These are phyloP conservation scores for Suhomyces panamericanus DNA, from an alignment of 1,139 yeast genomes.

Conservation along the genomic window DNA sequence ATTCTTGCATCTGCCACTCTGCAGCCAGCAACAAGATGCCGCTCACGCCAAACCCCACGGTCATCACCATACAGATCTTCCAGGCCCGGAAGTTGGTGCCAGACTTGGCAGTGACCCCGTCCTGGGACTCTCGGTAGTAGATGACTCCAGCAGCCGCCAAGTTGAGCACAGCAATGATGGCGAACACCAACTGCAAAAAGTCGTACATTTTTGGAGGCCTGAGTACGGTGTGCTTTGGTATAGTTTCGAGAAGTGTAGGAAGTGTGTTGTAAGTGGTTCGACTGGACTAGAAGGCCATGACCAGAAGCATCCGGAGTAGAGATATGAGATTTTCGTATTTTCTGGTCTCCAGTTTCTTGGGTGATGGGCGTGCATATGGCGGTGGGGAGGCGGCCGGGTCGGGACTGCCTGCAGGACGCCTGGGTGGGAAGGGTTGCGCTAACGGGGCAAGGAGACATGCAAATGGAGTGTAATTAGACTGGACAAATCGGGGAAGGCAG, in stretches of 20 bases:
- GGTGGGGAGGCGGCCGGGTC: neutral
- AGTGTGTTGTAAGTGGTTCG: no score
- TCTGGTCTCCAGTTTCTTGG: neutral
- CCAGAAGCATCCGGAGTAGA: neutral
- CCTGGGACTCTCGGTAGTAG: conserved; percentile 19
- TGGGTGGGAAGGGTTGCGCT: neutral
- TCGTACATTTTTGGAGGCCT: conserved; percentile 10
- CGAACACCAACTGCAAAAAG: conserved; percentile 19
- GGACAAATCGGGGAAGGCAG: no score
- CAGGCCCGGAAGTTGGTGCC: conserved; percentile 26
- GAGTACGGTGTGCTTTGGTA: neutral
- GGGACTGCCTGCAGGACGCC: neutral
- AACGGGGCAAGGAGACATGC: no score
- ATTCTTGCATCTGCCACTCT: neutral
- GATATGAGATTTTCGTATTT: neutral
- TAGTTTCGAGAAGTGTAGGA: no score
- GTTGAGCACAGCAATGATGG: conserved; percentile 25
- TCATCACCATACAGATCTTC: conserved; percentile 25
- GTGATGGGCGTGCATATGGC: neutral
- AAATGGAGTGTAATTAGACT: no score
- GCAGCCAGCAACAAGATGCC: conserved; percentile 15
- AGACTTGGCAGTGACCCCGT: conserved; percentile 21
- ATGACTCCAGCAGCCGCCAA: conserved; percentile 22
- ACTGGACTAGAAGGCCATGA: neutral
- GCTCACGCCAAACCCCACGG: conserved; percentile 23